Conservation (phyloP, 1,139 yeast genomes). For the Hansenula sp. region DNA sequence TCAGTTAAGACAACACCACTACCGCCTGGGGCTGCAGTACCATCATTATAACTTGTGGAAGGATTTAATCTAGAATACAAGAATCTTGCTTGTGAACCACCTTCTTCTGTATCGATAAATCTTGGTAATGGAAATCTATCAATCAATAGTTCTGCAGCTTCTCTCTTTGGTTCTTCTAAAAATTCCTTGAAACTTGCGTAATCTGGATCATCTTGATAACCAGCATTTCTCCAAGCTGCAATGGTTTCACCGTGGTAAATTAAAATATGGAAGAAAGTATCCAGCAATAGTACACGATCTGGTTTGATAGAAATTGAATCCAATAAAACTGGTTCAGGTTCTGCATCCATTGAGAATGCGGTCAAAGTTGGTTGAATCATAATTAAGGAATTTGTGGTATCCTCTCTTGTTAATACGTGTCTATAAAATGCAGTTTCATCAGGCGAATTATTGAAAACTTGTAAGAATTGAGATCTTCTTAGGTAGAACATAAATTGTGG, state of each 20-base stretch:
- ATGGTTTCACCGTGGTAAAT: slow-evolving; percentile 94
- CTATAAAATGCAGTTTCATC: slow-evolving; percentile 98
- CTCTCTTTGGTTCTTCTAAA: slow-evolving; percentile 85
- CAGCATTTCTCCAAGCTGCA: slow-evolving; percentile 95
- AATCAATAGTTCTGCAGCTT: slow-evolving; percentile 85
- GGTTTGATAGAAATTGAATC: slow-evolving; percentile 92
- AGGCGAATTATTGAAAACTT: slow-evolving; percentile 96
- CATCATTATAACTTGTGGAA: slow-evolving; percentile 71
- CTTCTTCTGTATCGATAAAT: slow-evolving; percentile 94
- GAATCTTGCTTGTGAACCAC: slow-evolving; percentile 98
- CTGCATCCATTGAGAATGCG: slow-evolving; percentile 78
- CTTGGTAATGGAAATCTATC: slow-evolving; percentile 97
- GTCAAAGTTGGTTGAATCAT: slow-evolving; percentile 97
- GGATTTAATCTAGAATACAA: slow-evolving; percentile 92
- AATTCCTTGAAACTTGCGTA: slow-evolving; percentile 84
- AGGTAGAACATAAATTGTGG: slow-evolving; percentile 96
- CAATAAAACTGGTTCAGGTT: slow-evolving; percentile 89
- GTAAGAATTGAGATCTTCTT: slow-evolving; percentile 94
- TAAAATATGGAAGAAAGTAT: slow-evolving; percentile 93
- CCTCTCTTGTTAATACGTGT: slow-evolving; percentile 88
- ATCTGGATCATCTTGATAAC: slow-evolving; percentile 88
- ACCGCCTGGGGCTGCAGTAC: slow-evolving; percentile 48
- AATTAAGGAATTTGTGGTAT: slow-evolving; percentile 86
- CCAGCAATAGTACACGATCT: slow-evolving; percentile 81
- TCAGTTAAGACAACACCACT: slow-evolving; percentile 88